These are phyloP conservation scores for Pseudomicrostroma phylloplanum DNA, from an alignment of 1,284 basidiomycete genomes.

Conservation along the genomic window DNA sequence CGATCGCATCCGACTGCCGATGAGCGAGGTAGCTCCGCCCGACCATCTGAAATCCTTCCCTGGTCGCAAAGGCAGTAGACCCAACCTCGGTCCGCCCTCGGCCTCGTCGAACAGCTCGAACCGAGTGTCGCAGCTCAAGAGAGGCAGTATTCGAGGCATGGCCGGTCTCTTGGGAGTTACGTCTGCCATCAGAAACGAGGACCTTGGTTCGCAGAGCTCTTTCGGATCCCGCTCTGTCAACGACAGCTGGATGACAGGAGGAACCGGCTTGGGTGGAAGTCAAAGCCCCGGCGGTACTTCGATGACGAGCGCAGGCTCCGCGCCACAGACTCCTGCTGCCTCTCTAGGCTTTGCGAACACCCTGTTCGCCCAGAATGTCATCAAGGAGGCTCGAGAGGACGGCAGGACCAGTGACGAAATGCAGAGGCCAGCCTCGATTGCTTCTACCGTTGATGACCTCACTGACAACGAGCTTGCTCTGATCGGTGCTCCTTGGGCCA, in stretches of 20 bases:
- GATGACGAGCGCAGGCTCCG: slow-evolving; percentile 7
- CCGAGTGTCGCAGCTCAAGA: slow-evolving; percentile 68
- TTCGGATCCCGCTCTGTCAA: slow-evolving; percentile 22
- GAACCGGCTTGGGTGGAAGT: not conserved
- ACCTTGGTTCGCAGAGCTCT: slow-evolving; percentile 17
- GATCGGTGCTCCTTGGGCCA: slow-evolving; percentile 93
- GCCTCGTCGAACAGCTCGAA: slow-evolving; percentile 36
- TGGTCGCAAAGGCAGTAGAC: slow-evolving; percentile 16
- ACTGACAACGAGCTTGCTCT: slow-evolving; percentile 84
- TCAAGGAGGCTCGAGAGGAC: slow-evolving; percentile 86
- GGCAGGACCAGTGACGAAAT: not conserved
- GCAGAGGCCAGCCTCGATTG: slow-evolving; percentile 59
- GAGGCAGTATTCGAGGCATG: slow-evolving; percentile 78
- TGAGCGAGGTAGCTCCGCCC: slow-evolving; percentile 14
- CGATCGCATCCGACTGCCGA: slow-evolving; percentile 81
- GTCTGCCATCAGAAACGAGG: slow-evolving; percentile 12
- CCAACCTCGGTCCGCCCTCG: slow-evolving; percentile 12
- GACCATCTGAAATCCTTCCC: not conserved
- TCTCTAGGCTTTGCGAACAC: slow-evolving; percentile 92
- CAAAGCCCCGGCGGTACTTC: slow-evolving; percentile 9
- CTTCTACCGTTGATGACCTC: slow-evolving; percentile 11
- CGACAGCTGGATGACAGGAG: slow-evolving; percentile 17
- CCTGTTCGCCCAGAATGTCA: slow-evolving; percentile 80
- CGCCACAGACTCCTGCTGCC: slow-evolving; percentile 8
- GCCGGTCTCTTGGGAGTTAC: slow-evolving; percentile 63